Conservation (phyloP, 2,329 filamentous ascomycete genomes). For the Ilyonectria sp. region DNA sequence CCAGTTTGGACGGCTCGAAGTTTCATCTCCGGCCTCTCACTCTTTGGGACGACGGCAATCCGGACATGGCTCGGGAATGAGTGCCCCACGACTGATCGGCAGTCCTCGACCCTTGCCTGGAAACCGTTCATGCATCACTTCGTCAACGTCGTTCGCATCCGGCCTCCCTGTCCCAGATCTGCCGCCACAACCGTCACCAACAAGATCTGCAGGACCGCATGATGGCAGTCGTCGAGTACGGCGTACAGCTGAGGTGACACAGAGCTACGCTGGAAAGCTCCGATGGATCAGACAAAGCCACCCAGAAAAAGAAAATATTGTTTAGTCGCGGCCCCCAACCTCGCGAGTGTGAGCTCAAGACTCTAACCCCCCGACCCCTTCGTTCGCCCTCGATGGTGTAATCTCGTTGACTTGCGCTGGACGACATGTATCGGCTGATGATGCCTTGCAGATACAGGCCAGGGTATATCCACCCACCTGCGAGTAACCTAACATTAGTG, state of each 20-base stretch:
- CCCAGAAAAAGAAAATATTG: background rate
- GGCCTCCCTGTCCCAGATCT: slow-evolving; percentile 9
- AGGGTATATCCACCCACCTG: background rate
- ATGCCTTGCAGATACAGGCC: background rate
- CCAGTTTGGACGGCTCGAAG: background rate
- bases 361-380: background rate
- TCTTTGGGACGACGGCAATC: slow-evolving; percentile 3
- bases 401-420: background rate
- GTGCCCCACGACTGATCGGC: slow-evolving; percentile 11
- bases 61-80: slow-evolving; percentile 3
- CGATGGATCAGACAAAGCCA: background rate
- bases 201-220: too few species aligned
- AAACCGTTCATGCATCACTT: slow-evolving; percentile 22
- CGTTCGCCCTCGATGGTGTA: background rate
- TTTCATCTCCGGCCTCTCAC: background rate
- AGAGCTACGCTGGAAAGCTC: background rate
- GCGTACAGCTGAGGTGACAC: background rate
- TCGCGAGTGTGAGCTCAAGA: too few species aligned
- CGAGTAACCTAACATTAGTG: background rate
- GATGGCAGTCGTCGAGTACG: background rate
- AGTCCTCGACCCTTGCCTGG: slow-evolving; percentile 3
- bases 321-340: background rate
- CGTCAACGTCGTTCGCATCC: slow-evolving; percentile 8
- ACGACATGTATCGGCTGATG: background rate
- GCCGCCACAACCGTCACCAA: slow-evolving; percentile 9